Percentiles rank a stretch among this genome's conserved stretches.
Evolutionary conservation across 768 basidiomycete species (phyloP).

Genomic region (Tulasnella sp.): DNA sequence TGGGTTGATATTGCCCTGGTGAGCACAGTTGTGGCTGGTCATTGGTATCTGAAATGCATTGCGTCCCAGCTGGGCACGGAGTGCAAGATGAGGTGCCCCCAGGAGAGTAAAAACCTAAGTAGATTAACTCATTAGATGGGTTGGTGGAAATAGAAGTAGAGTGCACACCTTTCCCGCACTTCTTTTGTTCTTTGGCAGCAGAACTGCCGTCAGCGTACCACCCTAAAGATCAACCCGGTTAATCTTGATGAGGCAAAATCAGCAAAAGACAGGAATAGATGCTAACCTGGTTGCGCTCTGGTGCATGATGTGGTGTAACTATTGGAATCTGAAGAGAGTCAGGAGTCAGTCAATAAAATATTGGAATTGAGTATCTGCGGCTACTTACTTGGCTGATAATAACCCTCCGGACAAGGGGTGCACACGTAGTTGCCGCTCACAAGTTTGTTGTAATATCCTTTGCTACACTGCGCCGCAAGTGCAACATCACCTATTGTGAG

Average conservation of each 20-base stretch:
- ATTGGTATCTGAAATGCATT: neutral
- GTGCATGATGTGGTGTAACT: neutral
- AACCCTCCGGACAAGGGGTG: no score
- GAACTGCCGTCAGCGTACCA: constrained; percentile 4
- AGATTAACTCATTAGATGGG: neutral
- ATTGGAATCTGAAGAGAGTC: no score
- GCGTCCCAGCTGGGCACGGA: neutral
- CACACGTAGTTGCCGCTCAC: no score
- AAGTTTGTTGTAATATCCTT: no score
- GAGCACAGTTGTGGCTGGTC: neutral
- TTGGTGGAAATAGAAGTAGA: neutral
- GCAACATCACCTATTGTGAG: no score
- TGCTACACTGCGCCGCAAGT: no score
- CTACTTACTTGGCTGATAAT: no score
- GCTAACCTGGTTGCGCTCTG: neutral
- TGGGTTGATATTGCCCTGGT: neutral
- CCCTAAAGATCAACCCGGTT: neutral
- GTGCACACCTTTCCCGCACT: neutral
- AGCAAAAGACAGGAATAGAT: no score
- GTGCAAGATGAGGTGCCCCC: neutral
- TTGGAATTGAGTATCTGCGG: no score
- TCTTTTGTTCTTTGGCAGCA: neutral
- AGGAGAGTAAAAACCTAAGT: neutral
- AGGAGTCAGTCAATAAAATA: no score
- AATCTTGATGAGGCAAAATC: neutral